phyloP scores from a whole-genome alignment of 208 protist species.

The Acanthamoeba divionensis region DNA sequence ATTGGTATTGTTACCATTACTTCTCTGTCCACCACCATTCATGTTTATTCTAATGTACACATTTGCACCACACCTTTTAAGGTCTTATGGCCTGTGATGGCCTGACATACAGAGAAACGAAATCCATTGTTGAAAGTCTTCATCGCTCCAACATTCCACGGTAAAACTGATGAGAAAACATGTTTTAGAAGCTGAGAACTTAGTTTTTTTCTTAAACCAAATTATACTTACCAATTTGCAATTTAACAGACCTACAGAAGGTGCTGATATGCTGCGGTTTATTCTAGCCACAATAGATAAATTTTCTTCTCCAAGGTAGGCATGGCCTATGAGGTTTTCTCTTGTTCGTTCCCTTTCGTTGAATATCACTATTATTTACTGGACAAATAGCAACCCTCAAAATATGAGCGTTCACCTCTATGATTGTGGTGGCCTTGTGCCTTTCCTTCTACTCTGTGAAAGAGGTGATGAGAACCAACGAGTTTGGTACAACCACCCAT shows the following conservation, averaged over 20 bases:
- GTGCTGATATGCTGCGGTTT: background rate
- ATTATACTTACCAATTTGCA: too few species aligned
- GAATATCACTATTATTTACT: too few species aligned
- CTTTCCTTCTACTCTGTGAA: background rate
- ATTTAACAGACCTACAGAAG: background rate
- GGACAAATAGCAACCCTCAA: too few species aligned
- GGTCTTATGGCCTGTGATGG: background rate
- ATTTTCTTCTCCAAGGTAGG: too few species aligned
- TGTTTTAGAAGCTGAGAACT: too few species aligned
- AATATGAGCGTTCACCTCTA: background rate
- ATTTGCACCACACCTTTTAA: background rate
- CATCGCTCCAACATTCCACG: too few species aligned
- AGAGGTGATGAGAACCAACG: background rate
- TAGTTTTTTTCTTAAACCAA: too few species aligned
- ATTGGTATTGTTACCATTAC: background rate
- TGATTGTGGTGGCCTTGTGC: constrained; percentile 2
- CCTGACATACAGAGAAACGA: background rate
- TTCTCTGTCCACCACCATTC: background rate
- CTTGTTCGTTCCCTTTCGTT: too few species aligned
- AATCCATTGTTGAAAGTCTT: background rate
- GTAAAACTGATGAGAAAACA: too few species aligned
- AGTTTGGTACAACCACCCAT: too few species aligned
- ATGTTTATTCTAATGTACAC: background rate
- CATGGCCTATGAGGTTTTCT: too few species aligned
- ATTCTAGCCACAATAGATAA: constrained; percentile 12